phyloP scores from a whole-genome alignment of 2,329 filamentous ascomycete genomes.

The Fusarium begoniae region DNA sequence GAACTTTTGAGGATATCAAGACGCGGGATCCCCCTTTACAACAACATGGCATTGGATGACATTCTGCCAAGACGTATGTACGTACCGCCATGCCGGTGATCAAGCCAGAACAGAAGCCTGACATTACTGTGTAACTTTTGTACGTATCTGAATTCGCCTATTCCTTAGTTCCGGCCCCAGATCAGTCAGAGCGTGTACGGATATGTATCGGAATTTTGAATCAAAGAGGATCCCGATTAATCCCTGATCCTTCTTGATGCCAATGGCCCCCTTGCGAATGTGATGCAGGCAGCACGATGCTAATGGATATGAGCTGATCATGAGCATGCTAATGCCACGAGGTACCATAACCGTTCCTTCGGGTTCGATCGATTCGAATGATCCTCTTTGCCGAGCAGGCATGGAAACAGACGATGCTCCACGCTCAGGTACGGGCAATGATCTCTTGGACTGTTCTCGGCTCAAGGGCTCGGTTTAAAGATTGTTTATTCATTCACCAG shows the following conservation, averaged over 20 bases:
- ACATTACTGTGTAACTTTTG: constrained; percentile 4
- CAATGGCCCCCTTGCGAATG: constrained; percentile 3
- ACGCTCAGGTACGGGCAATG: neutral
- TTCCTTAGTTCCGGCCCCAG: constrained; percentile 6
- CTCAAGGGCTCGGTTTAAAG: constrained; percentile 12
- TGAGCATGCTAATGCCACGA: constrained; percentile 2
- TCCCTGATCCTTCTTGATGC: constrained; percentile 17
- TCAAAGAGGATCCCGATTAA: constrained; percentile 14
- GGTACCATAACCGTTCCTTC: constrained; percentile 13
- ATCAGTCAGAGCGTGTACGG: neutral
- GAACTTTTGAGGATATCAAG: neutral
- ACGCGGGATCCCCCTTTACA: constrained; percentile 1
- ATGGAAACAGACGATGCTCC: neutral
- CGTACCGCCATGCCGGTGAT: constrained; percentile 3
- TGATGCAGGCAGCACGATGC: neutral
- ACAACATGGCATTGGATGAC: constrained; percentile 21
- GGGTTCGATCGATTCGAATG: constrained; percentile 18
- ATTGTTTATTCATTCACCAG: neutral
- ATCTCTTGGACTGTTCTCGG: constrained; percentile 2
- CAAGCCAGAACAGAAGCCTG: constrained; percentile 19
- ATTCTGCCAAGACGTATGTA: constrained; percentile 23
- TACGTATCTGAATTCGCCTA: constrained; percentile 13
- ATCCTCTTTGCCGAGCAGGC: neutral
- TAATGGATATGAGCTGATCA: neutral
- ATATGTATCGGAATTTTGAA: neutral